These are phyloP conservation scores for Chrysanthemum makinoi DNA, from an alignment of 129 eudicot species.

Conservation along the genomic window DNA sequence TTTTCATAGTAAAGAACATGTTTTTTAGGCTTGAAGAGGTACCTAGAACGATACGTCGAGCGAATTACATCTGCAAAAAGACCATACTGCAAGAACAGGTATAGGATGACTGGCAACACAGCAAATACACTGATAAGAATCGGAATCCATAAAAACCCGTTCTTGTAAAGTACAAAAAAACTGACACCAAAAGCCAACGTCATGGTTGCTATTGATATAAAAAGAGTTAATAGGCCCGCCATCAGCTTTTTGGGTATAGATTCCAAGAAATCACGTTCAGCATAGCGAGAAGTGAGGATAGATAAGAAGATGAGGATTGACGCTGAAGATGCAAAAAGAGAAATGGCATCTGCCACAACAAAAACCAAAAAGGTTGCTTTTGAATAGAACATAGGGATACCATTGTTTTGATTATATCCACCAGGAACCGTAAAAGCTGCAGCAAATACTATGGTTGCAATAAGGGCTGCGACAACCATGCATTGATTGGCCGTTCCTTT, in stretches of 20 bases:
- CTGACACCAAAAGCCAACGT: constrained; percentile 28
- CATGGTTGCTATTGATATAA: constrained; percentile 34
- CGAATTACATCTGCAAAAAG: constrained; percentile 30
- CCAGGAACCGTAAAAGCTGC: constrained; percentile 35
- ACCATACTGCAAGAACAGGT: constrained; percentile 37
- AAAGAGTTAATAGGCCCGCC: constrained; percentile 24
- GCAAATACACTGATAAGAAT: constrained; percentile 25
- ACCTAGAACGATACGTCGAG: constrained; percentile 35
- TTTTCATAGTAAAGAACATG: constrained; percentile 19
- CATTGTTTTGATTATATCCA: constrained; percentile 19
- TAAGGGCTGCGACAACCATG: constrained; percentile 24
- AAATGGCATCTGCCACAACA: constrained; percentile 22
- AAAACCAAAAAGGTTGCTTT: not conserved
- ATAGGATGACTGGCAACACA: constrained; percentile 29
- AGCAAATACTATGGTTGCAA: constrained; percentile 30
- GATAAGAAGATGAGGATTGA: constrained; percentile 24
- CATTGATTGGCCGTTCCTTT: constrained; percentile 21
- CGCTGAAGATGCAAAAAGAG: not conserved
- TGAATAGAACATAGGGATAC: not conserved
- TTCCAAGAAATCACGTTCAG: constrained; percentile 27
- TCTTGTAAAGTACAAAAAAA: constrained; percentile 26
- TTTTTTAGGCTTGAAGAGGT: constrained; percentile 21
- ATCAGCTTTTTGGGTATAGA: constrained; percentile 20
- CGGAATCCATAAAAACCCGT: constrained; percentile 23
- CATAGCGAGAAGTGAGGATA: constrained; percentile 25